phyloP scores from a whole-genome alignment of 768 basidiomycete genomes.

The Suillus placidus region DNA sequence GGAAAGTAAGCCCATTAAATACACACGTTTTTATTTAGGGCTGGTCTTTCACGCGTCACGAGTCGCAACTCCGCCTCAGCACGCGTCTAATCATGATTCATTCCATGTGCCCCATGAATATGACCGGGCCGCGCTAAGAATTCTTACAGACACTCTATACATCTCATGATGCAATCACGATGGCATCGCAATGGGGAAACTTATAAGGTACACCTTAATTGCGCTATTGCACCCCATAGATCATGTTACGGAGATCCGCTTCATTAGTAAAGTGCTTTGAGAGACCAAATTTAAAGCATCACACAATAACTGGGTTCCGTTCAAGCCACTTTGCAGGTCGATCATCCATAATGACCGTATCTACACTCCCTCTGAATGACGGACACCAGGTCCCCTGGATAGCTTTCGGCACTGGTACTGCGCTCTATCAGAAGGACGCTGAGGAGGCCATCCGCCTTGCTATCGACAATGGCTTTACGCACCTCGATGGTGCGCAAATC shows the following conservation, averaged over 20 bases:
- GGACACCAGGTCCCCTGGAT: constrained; percentile 56
- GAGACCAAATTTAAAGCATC: constrained; percentile 14
- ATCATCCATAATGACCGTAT: constrained; percentile 27
- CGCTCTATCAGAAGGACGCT: constrained; percentile 49
- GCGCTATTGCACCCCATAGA: constrained; percentile 1
- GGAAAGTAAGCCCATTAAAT: constrained; percentile 11
- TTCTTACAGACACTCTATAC: not conserved
- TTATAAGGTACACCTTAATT: not conserved
- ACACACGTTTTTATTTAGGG: constrained; percentile 44
- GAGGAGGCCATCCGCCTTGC: constrained; percentile 43
- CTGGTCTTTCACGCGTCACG: constrained; percentile 29
- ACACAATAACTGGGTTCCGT: not conserved
- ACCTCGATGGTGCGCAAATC: constrained; percentile 65
- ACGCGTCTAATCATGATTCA: not conserved
- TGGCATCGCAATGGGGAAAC: not conserved
- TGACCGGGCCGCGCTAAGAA: not conserved
- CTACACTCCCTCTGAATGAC: constrained; percentile 54
- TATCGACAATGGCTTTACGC: constrained; percentile 57
- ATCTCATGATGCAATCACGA: too few species aligned
- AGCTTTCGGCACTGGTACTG: constrained; percentile 66
- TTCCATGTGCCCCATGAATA: not conserved
- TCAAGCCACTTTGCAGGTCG: constrained; percentile 14
- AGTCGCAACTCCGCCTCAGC: not conserved
- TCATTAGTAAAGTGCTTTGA: constrained; percentile 17
- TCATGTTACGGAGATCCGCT: constrained; percentile 18